phyloP scores from a whole-genome alignment of 495 filamentous ascomycete species.

The Chaetomium tenue region DNA sequence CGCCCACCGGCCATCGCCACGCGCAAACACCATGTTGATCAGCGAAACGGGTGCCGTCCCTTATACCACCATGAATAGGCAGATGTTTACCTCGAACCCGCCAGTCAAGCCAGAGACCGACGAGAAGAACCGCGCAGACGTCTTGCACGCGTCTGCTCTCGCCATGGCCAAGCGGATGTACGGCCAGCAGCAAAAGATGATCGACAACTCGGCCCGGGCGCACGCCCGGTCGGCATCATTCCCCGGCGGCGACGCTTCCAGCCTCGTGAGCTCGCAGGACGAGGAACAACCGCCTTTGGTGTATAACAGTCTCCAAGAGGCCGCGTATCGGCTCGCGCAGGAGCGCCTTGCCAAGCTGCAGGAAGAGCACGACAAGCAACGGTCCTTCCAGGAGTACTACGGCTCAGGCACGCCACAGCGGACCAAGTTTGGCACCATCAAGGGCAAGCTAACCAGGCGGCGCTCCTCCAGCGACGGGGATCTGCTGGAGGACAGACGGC shows the following conservation, averaged over 20 bases:
- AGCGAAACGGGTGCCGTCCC: conserved; percentile 45
- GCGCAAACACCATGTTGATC: conserved; percentile 30
- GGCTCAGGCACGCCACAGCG: conserved; percentile 43
- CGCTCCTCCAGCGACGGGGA: conserved; percentile 70
- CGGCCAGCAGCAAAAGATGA: conserved; percentile 57
- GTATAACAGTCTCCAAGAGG: conserved; percentile 66
- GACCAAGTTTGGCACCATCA: conserved; percentile 54
- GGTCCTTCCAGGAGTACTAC: conserved; percentile 70
- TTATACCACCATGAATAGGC: conserved; percentile 52
- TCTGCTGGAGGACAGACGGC: conserved; percentile 59
- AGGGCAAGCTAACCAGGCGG: conserved; percentile 56
- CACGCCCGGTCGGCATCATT: conserved; percentile 33
- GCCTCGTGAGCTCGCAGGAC: not conserved
- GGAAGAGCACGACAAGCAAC: conserved; percentile 59
- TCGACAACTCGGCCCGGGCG: conserved; percentile 48
- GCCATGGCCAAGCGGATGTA: conserved; percentile 90
- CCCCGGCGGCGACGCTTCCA: conserved; percentile 20
- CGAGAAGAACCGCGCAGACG: conserved; percentile 66
- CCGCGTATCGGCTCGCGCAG: conserved; percentile 77
- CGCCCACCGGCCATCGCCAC: conserved; percentile 48
- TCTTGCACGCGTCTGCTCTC: conserved; percentile 74
- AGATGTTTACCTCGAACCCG: conserved; percentile 74
- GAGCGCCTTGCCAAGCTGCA: conserved; percentile 79
- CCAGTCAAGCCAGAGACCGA: conserved; percentile 69
- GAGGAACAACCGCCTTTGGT: conserved; percentile 37